Base-by-base conservation (phyloP, 164 flowering plant genomes). In the Vitis rotundifolia region DNA sequence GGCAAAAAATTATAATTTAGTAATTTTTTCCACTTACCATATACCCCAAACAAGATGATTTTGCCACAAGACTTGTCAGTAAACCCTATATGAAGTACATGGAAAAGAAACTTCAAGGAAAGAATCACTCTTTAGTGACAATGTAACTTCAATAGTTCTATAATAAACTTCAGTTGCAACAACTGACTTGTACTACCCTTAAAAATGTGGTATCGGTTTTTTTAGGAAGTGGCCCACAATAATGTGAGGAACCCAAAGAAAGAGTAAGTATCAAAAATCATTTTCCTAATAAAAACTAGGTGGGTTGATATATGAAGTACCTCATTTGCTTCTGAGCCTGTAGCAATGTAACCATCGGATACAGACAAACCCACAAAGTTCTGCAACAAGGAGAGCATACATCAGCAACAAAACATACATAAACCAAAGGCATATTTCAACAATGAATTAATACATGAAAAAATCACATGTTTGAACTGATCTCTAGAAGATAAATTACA, bases 291-390 rank as follows among this genome's bases (percentile, higher is more conserved):
- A 16, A 49, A 50, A 3, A 60, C 3, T 7, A n/a, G 11, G 5
- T 11, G 49, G 26, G 26, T 22, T 22, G 68, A 49, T 16, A 63
- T 14, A 47, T 61, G 62, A 53, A 57, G 57, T 84, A 95, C 99
- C 99, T 95, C 99, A 79, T 95, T 93, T 65, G 99, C 93, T 79
- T 95, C 99, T 14, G 99, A 95, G 70, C 99, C 98, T 0, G 97
- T 92, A 14, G 95, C 97, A 54, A 96, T 92, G 77, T 90, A 96
- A 66, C 97, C 97, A 66, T 96, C 97, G 57, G 87, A 83, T 56
- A 92, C 87, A 11, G 99, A 93, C 69, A 96, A 77, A 37, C 99
- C 99, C 50, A 96, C 99, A 74, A 96, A 96, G 82, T 92, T 96
- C 99, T 96, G 90, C 28, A 82, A 81, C 15, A 62, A 65, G 54